Base-by-base conservation (phyloP, 176 grass and related monocot genomes). In the Oryza coarctata region DNA sequence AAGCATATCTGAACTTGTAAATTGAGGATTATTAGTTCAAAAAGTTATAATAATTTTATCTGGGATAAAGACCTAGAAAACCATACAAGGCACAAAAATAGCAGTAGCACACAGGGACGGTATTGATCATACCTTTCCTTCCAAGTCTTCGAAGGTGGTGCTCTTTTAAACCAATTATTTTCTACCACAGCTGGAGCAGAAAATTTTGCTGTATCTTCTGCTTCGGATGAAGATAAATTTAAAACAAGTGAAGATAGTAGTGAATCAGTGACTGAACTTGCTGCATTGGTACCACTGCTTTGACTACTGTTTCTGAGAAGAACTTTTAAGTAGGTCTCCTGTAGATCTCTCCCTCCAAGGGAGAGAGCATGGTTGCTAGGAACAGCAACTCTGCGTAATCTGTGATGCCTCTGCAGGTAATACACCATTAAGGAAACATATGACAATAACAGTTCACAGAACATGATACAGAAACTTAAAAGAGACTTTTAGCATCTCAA, bases 311-410 rank as follows among this genome's bases (percentile, higher is more conserved):
- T 90, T 87, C 84, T 80, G 13, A 87, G 85, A 83, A 90, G 88
- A 71, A 80, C 75, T 63, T 90, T 86, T 45, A 90, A 72, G 81
- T 90, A 83, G 13, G 84, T 83, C 26, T 90, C 88, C 55, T 78
- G 80, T 52, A 90, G 63, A 73, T 87, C 84, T 80, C 84, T 90
- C 75, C 80, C 75, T 45, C 66, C 50, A 67, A 76, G 60, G 23
- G 84, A 70, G 74, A 84, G 30, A 76, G 71, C 23, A 33, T 80
- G 81, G 64, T 34, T 77, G 39, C 85, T 79, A 84, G 76, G 66
- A 74, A 79, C 66, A 83, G 75, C 38, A 84, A 80, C 76, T 80
- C 65, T 87, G 32, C 70, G 49, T 57, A 76, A 41, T 41, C 80
- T 80, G 22, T 79, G 84, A 66, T 79, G 80, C 84, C 76, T 80